Conservation (phyloP, 495 filamentous ascomycete species). For the Cladorrhinum samala region DNA sequence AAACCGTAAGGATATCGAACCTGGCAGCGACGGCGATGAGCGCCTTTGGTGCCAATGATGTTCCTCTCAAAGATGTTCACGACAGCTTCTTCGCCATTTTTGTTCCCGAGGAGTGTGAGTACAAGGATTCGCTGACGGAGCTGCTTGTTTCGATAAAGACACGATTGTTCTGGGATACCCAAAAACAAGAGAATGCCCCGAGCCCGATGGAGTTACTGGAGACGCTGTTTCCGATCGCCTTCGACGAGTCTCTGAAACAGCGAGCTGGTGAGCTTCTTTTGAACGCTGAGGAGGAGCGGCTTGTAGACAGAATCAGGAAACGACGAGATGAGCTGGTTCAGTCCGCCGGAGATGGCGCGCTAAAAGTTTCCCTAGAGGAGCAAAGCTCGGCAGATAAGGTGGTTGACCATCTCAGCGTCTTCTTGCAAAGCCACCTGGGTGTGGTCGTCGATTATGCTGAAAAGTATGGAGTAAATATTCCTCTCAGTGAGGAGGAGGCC, state of each 20-base stretch:
- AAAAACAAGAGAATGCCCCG: conserved; percentile 49
- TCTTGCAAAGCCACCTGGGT: conserved; percentile 70
- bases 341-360: conserved; percentile 49
- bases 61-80: conserved; percentile 75
- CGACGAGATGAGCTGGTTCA: conserved; percentile 62
- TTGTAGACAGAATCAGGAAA: conserved; percentile 57
- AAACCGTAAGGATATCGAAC: conserved; percentile 79
- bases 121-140: conserved; percentile 54
- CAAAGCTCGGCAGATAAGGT: conserved; percentile 81
- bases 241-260: conserved; percentile 57
- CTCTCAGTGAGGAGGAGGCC: conserved; percentile 26
- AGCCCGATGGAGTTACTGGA: conserved; percentile 61
- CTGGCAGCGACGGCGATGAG: conserved; percentile 78
- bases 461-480: conserved; percentile 34
- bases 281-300: conserved; percentile 66
- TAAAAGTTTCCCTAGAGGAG: conserved; percentile 56
- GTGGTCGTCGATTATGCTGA: conserved; percentile 49
- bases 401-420: conserved; percentile 62
- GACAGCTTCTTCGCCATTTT: conserved; percentile 82
- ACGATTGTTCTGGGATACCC: conserved; percentile 71
- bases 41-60: conserved; percentile 76
- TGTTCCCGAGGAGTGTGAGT: conserved; percentile 58
- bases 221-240: conserved; percentile 63
- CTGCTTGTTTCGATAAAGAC: conserved; percentile 82
- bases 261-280: conserved; percentile 61